phyloP scores from a whole-genome alignment of 495 filamentous ascomycete species.

The Aspergillus panamensis region DNA sequence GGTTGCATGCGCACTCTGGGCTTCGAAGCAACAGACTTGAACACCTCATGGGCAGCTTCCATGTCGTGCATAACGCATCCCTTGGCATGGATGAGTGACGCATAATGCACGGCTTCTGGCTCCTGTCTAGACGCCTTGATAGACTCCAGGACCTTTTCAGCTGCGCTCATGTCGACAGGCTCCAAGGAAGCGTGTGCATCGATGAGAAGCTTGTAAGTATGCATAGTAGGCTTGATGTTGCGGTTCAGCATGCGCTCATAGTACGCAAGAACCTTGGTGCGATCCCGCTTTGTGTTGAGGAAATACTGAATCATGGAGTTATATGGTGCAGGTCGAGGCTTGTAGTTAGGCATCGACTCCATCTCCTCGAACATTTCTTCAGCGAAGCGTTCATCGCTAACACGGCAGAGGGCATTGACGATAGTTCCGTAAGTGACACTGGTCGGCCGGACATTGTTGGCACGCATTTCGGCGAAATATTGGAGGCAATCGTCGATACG shows the following conservation, averaged over 20 bases:
- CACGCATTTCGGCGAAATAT: slow-evolving; percentile 97
- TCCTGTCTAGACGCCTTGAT: slow-evolving; percentile 70
- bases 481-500: slow-evolving; percentile 97
- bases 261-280: slow-evolving; percentile 89
- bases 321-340: slow-evolving; percentile 92
- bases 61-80: slow-evolving; percentile 94
- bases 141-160: slow-evolving; percentile 75
- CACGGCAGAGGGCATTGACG: slow-evolving; percentile 94
- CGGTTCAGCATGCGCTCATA: slow-evolving; percentile 88
- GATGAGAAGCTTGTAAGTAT: slow-evolving; percentile 97
- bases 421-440: slow-evolving; percentile 98
- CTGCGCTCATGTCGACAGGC: slow-evolving; percentile 84
- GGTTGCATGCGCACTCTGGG: slow-evolving; percentile 63
- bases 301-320: slow-evolving; percentile 99
- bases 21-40: slow-evolving; percentile 72
- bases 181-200: slow-evolving; percentile 94
- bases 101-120: slow-evolving; percentile 91
- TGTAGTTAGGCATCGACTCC: slow-evolving; percentile 98
- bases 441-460: slow-evolving; percentile 86
- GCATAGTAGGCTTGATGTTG: slow-evolving; percentile 84
- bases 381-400: slow-evolving; percentile 94
- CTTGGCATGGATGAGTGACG: slow-evolving; percentile 91
- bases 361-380: slow-evolving; percentile 99
- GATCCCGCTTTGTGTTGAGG: slow-evolving; percentile 93
- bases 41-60: slow-evolving; percentile 71